Evolutionary conservation across 208 protist genomes (phyloP).

Genomic region (Trypanosomatidae sp.): DNA sequence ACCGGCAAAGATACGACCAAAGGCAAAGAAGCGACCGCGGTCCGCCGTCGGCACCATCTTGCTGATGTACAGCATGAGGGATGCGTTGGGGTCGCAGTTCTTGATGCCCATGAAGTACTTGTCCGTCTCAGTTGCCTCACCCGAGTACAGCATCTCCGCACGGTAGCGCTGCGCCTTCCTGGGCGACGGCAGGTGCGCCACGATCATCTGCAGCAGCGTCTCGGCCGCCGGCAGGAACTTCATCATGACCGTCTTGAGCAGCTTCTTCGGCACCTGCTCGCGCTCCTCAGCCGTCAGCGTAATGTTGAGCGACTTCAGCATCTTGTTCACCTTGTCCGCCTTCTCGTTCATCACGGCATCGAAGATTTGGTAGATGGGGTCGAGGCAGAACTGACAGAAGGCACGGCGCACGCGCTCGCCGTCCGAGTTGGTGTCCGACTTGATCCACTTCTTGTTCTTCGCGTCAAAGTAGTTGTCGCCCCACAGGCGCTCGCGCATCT

Average conservation of each 20-base stretch:
- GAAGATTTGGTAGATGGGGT: slow-evolving; percentile 97
- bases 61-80: slow-evolving; percentile 98
- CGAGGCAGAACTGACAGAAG: slow-evolving; percentile 96
- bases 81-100: slow-evolving; percentile 90
- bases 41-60: slow-evolving; percentile 99
- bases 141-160: slow-evolving; percentile 94
- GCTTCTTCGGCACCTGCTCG: slow-evolving; percentile 85
- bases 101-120: slow-evolving; percentile 82
- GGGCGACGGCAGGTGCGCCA: slow-evolving; percentile 97
- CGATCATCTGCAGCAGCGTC: slow-evolving; percentile 98
- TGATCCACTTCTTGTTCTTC: slow-evolving; percentile 73
- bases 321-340: slow-evolving; percentile 89
- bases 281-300: slow-evolving; percentile 85
- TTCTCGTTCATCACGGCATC: slow-evolving; percentile 93
- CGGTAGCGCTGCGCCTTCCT: slow-evolving; percentile 94
- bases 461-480: slow-evolving; percentile 98
- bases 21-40: slow-evolving; percentile 82
- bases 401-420: slow-evolving; percentile 50
- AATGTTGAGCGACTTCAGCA: slow-evolving; percentile 90
- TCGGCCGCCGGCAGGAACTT: slow-evolving; percentile 96
- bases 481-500: slow-evolving; percentile 93
- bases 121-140: slow-evolving; percentile 90
- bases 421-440: slow-evolving; percentile 43
- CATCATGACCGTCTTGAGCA: slow-evolving; percentile 97
- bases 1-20: slow-evolving; percentile 60